phyloP scores from a whole-genome alignment of 164 flowering plant species.

The Chimonanthus salicifolius region DNA sequence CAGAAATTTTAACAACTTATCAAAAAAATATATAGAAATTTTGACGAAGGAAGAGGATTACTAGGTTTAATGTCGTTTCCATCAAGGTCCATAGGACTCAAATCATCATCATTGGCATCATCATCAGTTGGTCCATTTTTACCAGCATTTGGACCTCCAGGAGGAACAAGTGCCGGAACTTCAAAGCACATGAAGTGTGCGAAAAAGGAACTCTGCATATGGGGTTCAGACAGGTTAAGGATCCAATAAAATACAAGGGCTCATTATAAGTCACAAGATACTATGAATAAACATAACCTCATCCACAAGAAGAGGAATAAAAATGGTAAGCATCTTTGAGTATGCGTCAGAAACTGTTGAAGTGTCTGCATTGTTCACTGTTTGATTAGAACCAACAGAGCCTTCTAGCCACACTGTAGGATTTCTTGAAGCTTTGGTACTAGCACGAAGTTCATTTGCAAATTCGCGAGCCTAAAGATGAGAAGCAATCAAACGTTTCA shows the following conservation, averaged over 20 bases:
- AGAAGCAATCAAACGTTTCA: conserved; percentile 3
- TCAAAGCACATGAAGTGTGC: conserved; percentile 99
- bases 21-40: neutral
- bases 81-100: conserved; percentile 93
- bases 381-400: conserved; percentile 65
- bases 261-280: neutral
- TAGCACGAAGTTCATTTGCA: conserved; percentile 99
- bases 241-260: neutral
- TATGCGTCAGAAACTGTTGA: conserved; percentile 94
- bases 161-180: conserved; percentile 89
- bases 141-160: conserved; percentile 52
- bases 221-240: conserved; percentile 2
- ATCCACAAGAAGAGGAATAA: conserved; percentile 94
- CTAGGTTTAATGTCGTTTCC: conserved; percentile 73
- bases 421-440: conserved; percentile 89
- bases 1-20: neutral
- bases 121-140: conserved; percentile 43
- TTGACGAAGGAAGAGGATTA: conserved; percentile 14
- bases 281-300: conserved; percentile 47
- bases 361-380: conserved; percentile 67
- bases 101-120: conserved; percentile 71
- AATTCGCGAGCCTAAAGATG: conserved; percentile 86
- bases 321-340: conserved; percentile 89
- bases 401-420: conserved; percentile 95
- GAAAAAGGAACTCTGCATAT: conserved; percentile 92